Evolutionary conservation across 352 stramenopile genomes (phyloP).

Genomic region (Blastocystis sp.): DNA sequence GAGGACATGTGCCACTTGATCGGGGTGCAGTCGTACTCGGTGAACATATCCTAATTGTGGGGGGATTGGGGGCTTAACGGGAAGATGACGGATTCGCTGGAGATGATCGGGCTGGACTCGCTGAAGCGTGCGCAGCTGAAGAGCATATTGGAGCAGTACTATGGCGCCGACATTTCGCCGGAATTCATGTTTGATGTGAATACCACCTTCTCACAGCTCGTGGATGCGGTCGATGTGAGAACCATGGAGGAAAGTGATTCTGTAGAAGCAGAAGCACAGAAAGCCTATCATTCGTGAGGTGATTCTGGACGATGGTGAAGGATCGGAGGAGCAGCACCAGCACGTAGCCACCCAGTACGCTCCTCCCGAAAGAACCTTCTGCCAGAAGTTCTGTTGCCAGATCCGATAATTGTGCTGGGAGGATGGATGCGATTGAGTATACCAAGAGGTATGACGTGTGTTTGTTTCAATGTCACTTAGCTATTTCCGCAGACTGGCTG

Average conservation of each 20-base stretch:
- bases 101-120: constrained; percentile 63
- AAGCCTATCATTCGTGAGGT: constrained; percentile 53
- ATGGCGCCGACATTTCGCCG: constrained; percentile 30
- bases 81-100: constrained; percentile 21
- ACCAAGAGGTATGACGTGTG: not conserved
- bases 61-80: not conserved
- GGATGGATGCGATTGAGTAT: constrained; percentile 53
- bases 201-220: constrained; percentile 49
- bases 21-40: constrained; percentile 48
- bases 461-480: not conserved
- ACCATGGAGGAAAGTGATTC: not conserved
- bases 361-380: constrained; percentile 50
- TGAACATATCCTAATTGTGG: constrained; percentile 39
- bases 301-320: not conserved
- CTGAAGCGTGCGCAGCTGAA: constrained; percentile 57
- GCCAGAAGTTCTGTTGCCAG: constrained; percentile 66
- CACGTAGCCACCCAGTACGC: not conserved
- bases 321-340: not conserved
- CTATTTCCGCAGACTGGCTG: constrained; percentile 23
- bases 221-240: constrained; percentile 22
- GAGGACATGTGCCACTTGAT: constrained; percentile 51
- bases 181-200: constrained; percentile 63
- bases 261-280: constrained; percentile 49
- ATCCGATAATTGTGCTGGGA: constrained; percentile 50
- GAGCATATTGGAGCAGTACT: constrained; percentile 65